phyloP scores from a whole-genome alignment of 495 filamentous ascomycete genomes.

The Pseudevernia furfuracea region DNA sequence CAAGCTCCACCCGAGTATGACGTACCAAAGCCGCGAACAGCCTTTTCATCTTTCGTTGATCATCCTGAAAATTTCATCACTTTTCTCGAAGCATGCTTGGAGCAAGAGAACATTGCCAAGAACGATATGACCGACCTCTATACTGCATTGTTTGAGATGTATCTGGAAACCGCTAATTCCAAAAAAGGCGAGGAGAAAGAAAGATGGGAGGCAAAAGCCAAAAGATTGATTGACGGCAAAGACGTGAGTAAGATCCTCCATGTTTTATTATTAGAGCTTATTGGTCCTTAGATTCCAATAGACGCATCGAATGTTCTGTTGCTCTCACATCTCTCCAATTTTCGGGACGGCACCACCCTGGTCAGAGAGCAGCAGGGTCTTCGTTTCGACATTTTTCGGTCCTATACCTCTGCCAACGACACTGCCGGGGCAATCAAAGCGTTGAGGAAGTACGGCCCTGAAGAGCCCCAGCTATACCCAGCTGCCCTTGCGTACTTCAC shows the following conservation, averaged over 20 bases:
- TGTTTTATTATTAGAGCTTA: conserved; percentile 20
- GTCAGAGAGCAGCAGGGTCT: conserved; percentile 91
- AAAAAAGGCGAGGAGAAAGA: conserved; percentile 58
- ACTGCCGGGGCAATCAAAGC: conserved; percentile 85
- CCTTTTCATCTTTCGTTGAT: conserved; percentile 94
- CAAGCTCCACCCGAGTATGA: conserved; percentile 33
- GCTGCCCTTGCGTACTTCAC: conserved; percentile 92
- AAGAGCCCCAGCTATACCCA: conserved; percentile 88
- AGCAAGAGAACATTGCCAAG: conserved; percentile 56
- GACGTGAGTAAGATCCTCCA: conserved; percentile 39
- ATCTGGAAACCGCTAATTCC: conserved; percentile 77
- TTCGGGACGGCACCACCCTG: conserved; percentile 80
- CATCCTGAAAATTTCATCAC: conserved; percentile 82
- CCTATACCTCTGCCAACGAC: conserved; percentile 89
- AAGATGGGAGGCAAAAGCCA: conserved; percentile 86
- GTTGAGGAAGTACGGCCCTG: conserved; percentile 78
- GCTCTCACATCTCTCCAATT: conserved; percentile 84
- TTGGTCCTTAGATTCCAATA: conserved; percentile 56
- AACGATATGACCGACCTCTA: conserved; percentile 78
- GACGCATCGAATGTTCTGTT: conserved; percentile 91
- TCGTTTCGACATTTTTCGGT: conserved; percentile 91
- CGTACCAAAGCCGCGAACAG: conserved; percentile 72
- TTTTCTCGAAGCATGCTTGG: conserved; percentile 79
- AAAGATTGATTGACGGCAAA: conserved; percentile 68
- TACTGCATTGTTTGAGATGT: conserved; percentile 97